Evolutionary conservation across 176 grass and related monocot species (phyloP), one percentile per base, ranked within the genome.

Genomic region (Oryza nivara): DNA sequence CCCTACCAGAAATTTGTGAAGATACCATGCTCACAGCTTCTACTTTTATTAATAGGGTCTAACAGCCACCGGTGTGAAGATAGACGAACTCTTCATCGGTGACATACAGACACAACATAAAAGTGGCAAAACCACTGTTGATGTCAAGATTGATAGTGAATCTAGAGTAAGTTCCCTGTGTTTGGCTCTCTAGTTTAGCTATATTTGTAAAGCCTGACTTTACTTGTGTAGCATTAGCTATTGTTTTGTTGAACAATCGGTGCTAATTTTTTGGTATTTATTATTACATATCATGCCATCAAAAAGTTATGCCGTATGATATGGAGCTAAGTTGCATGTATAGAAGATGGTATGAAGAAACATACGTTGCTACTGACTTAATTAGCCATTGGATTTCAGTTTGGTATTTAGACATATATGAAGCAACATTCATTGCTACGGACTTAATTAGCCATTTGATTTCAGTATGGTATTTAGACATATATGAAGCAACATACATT

Each of bases 121-220:
- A 92, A 89, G 79, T 8, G 88, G 88, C 49, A 94, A 82, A 86
- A 91, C 90, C 5, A 87, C 81, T 54, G 81, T 97, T 89, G 90
- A 97, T 91, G 77, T 94, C 70, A 89, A 86, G 91, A 76, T 97
- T 74, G 94, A 97, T 81, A 87, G 79, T 26, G 90, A 92, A 86
- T 97, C 94, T 45, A 87, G 79, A 80, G 94, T 95, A 82, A 84
- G 75, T 23, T 41, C 11, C 16, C 70, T 67, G 38, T 54, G 68
- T 56, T 68, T 25, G 8, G 14, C 72, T 65, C 20, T 72, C 14
- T 43, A 9, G 30, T 64, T 47, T 49, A n/a, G 30, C 82, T 77
- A 47, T 75, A n/a, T 51, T 32, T 63, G 11, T 35, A 0, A 22
- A 67, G 47, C 41, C 8, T 84, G 36, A 38, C 19, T 65, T 67